Base-by-base conservation (phyloP, 768 basidiomycete species). In the Cytidiella melzeri region DNA sequence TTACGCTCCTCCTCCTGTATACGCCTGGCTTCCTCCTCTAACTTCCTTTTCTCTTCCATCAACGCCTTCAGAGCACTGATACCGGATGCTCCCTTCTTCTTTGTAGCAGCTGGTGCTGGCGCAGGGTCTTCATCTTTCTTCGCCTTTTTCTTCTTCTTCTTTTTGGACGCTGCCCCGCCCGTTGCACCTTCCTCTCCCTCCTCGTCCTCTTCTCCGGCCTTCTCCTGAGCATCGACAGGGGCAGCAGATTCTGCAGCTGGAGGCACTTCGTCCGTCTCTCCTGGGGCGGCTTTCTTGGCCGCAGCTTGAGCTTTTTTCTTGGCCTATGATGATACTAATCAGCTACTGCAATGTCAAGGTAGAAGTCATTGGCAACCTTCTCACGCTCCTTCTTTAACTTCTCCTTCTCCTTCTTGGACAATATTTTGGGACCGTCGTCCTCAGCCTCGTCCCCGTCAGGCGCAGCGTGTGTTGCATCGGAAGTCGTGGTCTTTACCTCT, bases 341-440 rank as follows among this genome's bases (percentile, higher is more conserved):
- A 47, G 54, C 12, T 45, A 54, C 26, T 38, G 19, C n/a, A 45
- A 15, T 28, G 26, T 7, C 3, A 25, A 6, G 11, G 40, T 21
- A 48, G 37, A 13, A 44, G 23, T 3, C 10, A 21, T 7, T 2
- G 41, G 48, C 42, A 28, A 85, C 92, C 85, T 96, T 96, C 72
- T 96, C 93, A 45, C 83, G 81, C 69, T 97, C 94, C 71, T 97
- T 98, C 80, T 98, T 97, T 53, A 95, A 72, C 64, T 84, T 84
- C 65, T 97, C 94, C 70, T 97, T 97, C 74, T 98, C 91, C 65
- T 95, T 96, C 72, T 97, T 97, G 15, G 86, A 84, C 28, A 96
- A 67, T 26, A 95, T 63, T 67, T 85, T 83, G 3, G 72, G 71
- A 12, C 79, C 88, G 43, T 67, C 68, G 44, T 75, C 82, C 25